Evolutionary conservation across 495 filamentous ascomycete genomes (phyloP).

Genomic region (Aeminium ludgeri): DNA sequence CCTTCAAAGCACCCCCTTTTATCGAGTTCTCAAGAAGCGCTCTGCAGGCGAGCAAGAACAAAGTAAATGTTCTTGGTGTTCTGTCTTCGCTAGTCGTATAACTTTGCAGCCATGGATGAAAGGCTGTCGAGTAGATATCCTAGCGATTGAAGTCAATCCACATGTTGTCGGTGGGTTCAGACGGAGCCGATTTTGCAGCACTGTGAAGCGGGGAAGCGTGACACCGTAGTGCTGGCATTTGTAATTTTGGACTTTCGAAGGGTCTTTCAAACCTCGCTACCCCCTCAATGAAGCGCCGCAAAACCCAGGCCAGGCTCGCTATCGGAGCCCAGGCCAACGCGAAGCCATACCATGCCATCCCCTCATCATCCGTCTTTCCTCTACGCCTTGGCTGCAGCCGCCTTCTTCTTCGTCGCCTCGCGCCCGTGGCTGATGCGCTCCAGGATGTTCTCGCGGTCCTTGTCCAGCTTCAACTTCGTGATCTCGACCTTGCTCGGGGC

Average conservation of each 20-base stretch:
- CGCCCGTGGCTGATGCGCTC: conserved; percentile 66
- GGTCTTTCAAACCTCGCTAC: background rate
- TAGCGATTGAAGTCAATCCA: conserved; percentile 31
- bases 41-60: conserved; percentile 49
- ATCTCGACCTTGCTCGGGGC: conserved; percentile 86
- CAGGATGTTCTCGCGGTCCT: conserved; percentile 90
- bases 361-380: too few relatives aligned
- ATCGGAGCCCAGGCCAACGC: background rate
- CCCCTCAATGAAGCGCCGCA: too few relatives aligned
- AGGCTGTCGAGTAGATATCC: conserved; percentile 59
- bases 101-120: conserved; percentile 44
- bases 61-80: conserved; percentile 23
- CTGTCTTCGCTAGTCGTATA: conserved; percentile 62
- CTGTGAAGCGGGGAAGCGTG: background rate
- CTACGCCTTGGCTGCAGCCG: too few relatives aligned
- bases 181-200: background rate
- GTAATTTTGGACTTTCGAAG: too few relatives aligned
- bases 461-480: conserved; percentile 95
- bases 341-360: too few relatives aligned
- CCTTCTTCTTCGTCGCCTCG: conserved; percentile 37
- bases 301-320: background rate
- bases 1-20: conserved; percentile 54
- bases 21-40: conserved; percentile 36
- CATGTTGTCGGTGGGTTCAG: background rate
- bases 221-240: too few relatives aligned